Percentiles rank a stretch among this genome's conserved stretches.
Evolutionary conservation across 768 basidiomycete species (phyloP).

Genomic region (Hydnomerulius pinastri): DNA sequence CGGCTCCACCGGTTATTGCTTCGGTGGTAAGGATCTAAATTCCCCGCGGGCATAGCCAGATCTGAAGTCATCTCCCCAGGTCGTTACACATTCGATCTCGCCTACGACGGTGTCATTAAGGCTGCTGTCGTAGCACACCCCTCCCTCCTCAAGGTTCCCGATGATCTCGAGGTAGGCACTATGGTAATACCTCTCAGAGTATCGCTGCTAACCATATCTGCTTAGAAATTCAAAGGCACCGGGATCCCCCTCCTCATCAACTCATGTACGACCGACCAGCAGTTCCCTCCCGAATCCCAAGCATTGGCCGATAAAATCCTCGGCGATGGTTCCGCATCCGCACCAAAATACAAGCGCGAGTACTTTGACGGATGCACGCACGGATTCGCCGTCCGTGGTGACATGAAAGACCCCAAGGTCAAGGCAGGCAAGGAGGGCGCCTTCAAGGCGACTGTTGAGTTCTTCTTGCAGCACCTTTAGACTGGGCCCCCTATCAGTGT

Average conservation of each 20-base stretch:
- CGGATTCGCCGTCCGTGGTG: constrained; percentile 55
- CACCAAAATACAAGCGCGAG: constrained; percentile 50
- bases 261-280: constrained; percentile 53
- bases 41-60: not conserved
- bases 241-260: constrained; percentile 68
- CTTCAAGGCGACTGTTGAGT: constrained; percentile 58
- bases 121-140: constrained; percentile 59
- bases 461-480: constrained; percentile 43
- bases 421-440: constrained; percentile 66
- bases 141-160: constrained; percentile 57
- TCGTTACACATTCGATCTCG: constrained; percentile 63
- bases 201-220: not conserved
- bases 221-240: constrained; percentile 49
- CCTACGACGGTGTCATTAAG: constrained; percentile 52
- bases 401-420: constrained; percentile 46
- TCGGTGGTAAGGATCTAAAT: constrained; percentile 47
- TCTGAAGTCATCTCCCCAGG: constrained; percentile 27
- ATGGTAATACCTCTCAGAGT: not conserved
- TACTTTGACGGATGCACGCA: constrained; percentile 52
- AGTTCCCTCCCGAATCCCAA: constrained; percentile 51
- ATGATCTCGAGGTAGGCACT: constrained; percentile 57
- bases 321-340: constrained; percentile 45
- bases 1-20: constrained; percentile 70
- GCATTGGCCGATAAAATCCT: constrained; percentile 51
- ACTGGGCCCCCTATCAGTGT: not conserved